Percentiles rank a stretch among this genome's conserved stretches.
Conservation (phyloP, 177 flowering plant species). For the Vitis hybrid region DNA sequence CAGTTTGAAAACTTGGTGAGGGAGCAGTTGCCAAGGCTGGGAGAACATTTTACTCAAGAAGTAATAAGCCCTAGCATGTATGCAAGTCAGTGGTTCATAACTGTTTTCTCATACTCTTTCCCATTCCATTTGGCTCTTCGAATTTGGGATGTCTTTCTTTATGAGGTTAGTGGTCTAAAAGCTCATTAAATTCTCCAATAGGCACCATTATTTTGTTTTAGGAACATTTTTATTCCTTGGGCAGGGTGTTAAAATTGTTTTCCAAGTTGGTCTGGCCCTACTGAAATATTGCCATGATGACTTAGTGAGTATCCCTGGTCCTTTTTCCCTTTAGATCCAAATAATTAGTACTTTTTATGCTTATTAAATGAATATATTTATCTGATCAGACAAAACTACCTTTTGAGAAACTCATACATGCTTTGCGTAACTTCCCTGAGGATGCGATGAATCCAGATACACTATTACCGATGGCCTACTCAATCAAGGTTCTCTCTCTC, state of each 20-base stretch:
- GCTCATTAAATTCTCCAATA: not conserved
- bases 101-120: conserved; percentile 96
- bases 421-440: conserved; percentile 86
- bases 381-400: conserved; percentile 69
- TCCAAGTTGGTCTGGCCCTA: conserved; percentile 92
- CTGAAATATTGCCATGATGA: conserved; percentile 87
- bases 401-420: conserved; percentile 89
- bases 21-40: conserved; percentile 83
- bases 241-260: conserved; percentile 92
- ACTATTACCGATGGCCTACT: conserved; percentile 84
- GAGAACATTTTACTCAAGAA: conserved; percentile 84
- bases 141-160: conserved; percentile 96
- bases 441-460: conserved; percentile 94
- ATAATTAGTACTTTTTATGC: conserved; percentile 5
- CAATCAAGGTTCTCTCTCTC: conserved; percentile 65
- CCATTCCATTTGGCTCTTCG: conserved; percentile 97
- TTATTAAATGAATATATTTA: conserved; percentile 8
- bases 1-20: conserved; percentile 83
- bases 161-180: conserved; percentile 62
- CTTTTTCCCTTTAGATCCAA: conserved; percentile 6
- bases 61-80: conserved; percentile 99
- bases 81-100: conserved; percentile 99
- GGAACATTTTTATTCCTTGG: conserved; percentile 8
- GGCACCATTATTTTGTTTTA: not conserved
- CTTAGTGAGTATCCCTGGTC: conserved; percentile 49